phyloP scores from a whole-genome alignment of 2,329 filamentous ascomycete species.

The Arthrobotrys pseudoclavata region DNA sequence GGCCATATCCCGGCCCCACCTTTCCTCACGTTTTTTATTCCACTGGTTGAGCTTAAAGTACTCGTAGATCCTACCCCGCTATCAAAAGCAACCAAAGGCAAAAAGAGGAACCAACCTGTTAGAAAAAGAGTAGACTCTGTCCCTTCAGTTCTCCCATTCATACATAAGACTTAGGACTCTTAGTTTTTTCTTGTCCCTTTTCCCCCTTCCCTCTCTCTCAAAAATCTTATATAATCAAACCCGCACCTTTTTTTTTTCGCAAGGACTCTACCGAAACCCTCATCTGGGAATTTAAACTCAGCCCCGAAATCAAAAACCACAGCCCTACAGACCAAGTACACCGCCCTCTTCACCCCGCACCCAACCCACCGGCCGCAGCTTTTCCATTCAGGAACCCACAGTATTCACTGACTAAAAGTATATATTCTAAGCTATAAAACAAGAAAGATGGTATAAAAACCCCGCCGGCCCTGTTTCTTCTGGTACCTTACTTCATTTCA shows the following conservation, averaged over 20 bases:
- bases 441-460: background rate
- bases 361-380: background rate
- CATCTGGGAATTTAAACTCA: background rate
- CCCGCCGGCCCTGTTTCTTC: background rate
- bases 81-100: slow-evolving; percentile 16
- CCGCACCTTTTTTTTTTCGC: background rate
- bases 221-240: slow-evolving; percentile 37
- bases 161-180: background rate
- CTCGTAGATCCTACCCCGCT: slow-evolving; percentile 19
- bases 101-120: background rate
- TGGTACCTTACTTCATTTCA: slow-evolving; percentile 7
- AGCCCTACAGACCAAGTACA: slow-evolving; percentile 5
- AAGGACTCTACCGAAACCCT: background rate
- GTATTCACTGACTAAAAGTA: background rate
- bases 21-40: slow-evolving; percentile 6
- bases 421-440: background rate
- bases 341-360: background rate
- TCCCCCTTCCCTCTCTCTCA: background rate
- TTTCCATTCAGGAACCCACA: background rate
- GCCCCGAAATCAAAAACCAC: background rate
- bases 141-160: background rate
- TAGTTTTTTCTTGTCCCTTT: slow-evolving; percentile 5
- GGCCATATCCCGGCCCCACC: background rate
- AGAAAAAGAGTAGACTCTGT: background rate
- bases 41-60: background rate